These are phyloP conservation scores for Starmerella riodocensis DNA, from an alignment of 805 yeast genomes.

Conservation along the genomic window DNA sequence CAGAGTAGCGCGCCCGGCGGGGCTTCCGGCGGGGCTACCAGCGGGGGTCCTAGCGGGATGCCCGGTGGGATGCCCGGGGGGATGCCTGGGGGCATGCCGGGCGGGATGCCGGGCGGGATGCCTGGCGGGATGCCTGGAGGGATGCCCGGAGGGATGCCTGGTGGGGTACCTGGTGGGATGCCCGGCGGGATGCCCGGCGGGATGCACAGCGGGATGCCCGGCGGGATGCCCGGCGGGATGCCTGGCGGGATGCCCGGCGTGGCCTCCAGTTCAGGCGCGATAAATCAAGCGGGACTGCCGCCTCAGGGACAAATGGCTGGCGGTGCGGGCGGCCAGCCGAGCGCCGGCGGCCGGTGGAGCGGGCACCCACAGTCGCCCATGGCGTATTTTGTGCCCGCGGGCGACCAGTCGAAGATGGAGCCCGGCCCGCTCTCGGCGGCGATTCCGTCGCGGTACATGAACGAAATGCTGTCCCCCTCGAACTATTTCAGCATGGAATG, in stretches of 20 bases:
- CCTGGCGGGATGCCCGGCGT: not conserved
- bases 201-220: not conserved
- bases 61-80: not conserved
- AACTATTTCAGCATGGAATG: constrained; percentile 54
- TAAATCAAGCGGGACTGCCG: not conserved
- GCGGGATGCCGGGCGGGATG: too few species aligned
- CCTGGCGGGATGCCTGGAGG: too few species aligned
- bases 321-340: not conserved
- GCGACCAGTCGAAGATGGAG: constrained; percentile 30
- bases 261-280: not conserved
- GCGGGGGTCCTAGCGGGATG: not conserved
- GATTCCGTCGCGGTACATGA: constrained; percentile 51
- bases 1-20: not conserved
- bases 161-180: not conserved
- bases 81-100: too few species aligned
- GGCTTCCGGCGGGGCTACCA: not conserved
- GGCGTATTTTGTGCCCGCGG: constrained; percentile 12
- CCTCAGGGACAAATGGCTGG: not conserved
- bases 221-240: not conserved
- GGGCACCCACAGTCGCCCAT: constrained; percentile 15
- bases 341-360: constrained; percentile 11
- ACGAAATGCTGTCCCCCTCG: constrained; percentile 68
- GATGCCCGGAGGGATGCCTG: not conserved
- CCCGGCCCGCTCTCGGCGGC: constrained; percentile 60
- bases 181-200: not conserved